Conservation (phyloP, 1,139 yeast genomes). For the Diutina neorugosa region DNA sequence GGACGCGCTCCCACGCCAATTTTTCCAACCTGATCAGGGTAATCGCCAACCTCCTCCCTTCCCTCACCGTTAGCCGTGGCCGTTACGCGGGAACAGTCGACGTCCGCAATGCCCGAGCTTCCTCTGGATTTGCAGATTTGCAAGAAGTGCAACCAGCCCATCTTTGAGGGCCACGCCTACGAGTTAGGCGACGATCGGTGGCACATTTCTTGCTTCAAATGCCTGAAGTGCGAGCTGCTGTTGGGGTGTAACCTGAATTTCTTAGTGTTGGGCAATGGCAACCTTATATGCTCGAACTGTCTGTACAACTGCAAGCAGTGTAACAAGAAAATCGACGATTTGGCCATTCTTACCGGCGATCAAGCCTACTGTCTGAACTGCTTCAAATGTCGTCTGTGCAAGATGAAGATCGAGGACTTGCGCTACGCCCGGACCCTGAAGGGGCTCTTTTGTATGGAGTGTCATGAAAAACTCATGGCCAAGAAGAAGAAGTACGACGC, state of each 20-base stretch:
- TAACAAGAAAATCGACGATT: conserved; percentile 80
- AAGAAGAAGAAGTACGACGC: conserved; percentile 43
- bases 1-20: neutral
- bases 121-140: conserved; percentile 12
- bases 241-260: conserved; percentile 84
- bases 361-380: conserved; percentile 91
- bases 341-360: conserved; percentile 92
- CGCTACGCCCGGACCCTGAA: conserved; percentile 89
- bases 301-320: conserved; percentile 85
- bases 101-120: conserved; percentile 1
- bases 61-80: neutral
- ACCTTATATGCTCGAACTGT: conserved; percentile 81
- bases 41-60: neutral
- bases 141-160: conserved; percentile 33
- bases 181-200: conserved; percentile 86
- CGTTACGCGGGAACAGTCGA: neutral
- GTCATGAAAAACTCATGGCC: conserved; percentile 78
- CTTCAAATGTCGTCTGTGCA: conserved; percentile 85
- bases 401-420: conserved; percentile 76
- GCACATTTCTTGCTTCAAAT: conserved; percentile 89
- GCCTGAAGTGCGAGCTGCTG: conserved; percentile 69
- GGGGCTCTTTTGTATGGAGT: conserved; percentile 86
- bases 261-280: conserved; percentile 85
- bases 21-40: neutral
- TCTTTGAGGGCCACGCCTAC: conserved; percentile 69